A percentile compares a stretch with the other conserved stretches of the same genome.
These are phyloP conservation scores for Boletus edulis DNA, from an alignment of 768 basidiomycete genomes.

Conservation along the genomic window DNA sequence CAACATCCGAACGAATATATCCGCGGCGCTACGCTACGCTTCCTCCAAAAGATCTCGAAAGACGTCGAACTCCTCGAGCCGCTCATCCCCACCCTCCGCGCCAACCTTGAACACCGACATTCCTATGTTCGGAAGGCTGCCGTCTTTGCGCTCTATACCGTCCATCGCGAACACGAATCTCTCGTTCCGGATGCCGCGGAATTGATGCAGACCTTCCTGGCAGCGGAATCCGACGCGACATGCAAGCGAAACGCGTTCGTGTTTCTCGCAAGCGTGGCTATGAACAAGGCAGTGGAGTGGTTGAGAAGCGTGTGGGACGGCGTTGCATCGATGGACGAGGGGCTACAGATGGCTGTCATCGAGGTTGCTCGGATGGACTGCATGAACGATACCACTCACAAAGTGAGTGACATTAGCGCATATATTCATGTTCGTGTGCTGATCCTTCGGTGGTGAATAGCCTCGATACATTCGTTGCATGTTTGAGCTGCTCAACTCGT, in stretches of 20 bases:
- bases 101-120: conserved; percentile 96
- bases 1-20: conserved; percentile 99
- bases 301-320: conserved; percentile 83
- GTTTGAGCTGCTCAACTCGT: conserved; percentile 85
- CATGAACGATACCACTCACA: conserved; percentile 76
- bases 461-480: conserved; percentile 93
- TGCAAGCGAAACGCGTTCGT: conserved; percentile 98
- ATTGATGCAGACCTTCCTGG: conserved; percentile 93
- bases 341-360: conserved; percentile 93
- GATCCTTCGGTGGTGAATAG: conserved; percentile 37
- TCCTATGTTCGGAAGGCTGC: conserved; percentile 98
- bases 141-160: conserved; percentile 92
- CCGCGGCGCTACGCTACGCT: conserved; percentile 94
- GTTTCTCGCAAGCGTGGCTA: conserved; percentile 82
- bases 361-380: conserved; percentile 92
- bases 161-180: conserved; percentile 91
- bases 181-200: conserved; percentile 97
- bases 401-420: conserved; percentile 47
- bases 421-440: conserved; percentile 1
- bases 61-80: conserved; percentile 95
- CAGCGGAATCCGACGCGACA: conserved; percentile 92
- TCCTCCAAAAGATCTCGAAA: conserved; percentile 92
- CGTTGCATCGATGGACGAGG: conserved; percentile 80
- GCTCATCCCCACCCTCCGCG: conserved; percentile 87
- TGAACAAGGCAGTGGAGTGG: conserved; percentile 91